Conservation (phyloP, 306 rosid genomes). For the Oxytropis ochrocephala region DNA sequence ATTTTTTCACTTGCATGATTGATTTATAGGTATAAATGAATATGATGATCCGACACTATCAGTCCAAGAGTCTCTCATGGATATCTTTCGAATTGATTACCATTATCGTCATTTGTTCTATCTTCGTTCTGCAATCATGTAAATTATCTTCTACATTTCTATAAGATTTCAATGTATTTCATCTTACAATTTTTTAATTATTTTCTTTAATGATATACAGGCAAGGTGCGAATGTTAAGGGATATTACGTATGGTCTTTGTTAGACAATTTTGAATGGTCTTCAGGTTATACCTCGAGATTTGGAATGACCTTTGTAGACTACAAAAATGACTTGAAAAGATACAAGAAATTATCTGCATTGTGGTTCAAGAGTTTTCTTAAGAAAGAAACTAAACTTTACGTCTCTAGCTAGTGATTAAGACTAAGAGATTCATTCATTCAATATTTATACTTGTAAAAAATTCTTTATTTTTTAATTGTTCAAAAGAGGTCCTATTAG, state of each 20-base stretch:
- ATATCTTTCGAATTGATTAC: conserved; percentile 45
- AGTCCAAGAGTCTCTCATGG: conserved; percentile 33
- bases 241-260: conserved; percentile 60
- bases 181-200: too few relatives aligned
- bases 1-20: not conserved
- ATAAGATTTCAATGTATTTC: not conserved
- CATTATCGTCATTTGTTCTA: conserved; percentile 40
- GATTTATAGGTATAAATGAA: conserved; percentile 46
- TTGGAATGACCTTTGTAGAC: conserved; percentile 49
- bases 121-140: conserved; percentile 46
- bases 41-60: conserved; percentile 32
- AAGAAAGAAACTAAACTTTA: not conserved
- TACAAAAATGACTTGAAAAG: conserved; percentile 34
- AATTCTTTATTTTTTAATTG: not conserved
- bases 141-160: not conserved
- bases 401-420: not conserved
- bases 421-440: not conserved
- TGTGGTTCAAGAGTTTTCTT: conserved; percentile 48
- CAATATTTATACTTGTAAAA: not conserved
- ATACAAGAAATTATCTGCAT: conserved; percentile 39
- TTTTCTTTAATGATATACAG: not conserved
- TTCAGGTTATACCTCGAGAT: conserved; percentile 31
- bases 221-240: conserved; percentile 48
- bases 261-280: conserved; percentile 60
- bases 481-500: not conserved